Evolutionary conservation across 2,329 filamentous ascomycete genomes (phyloP).

Genomic region (Zasmidium angulare): DNA sequence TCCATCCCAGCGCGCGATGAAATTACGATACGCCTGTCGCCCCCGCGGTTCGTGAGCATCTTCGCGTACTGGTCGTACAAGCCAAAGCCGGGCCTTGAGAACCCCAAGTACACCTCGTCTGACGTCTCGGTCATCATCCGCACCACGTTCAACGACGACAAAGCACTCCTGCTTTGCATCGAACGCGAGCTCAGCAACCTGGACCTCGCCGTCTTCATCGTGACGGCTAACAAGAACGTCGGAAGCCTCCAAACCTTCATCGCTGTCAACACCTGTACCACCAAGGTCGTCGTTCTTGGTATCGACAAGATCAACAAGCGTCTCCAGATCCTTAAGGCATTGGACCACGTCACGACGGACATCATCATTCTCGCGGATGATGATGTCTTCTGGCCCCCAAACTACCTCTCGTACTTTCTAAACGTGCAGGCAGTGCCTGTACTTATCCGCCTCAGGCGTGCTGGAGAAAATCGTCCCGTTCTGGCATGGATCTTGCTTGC

Average conservation of each 20-base stretch:
- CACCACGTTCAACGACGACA: conserved; percentile 34
- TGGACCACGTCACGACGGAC: conserved; percentile 28
- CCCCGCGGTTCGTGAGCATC: conserved; percentile 24
- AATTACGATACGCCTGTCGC: not conserved
- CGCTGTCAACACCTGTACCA: conserved; percentile 6
- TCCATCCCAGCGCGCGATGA: not conserved
- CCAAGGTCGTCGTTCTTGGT: conserved; percentile 30
- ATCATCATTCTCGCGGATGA: conserved; percentile 38
- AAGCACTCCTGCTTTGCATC: conserved; percentile 32
- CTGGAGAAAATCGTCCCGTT: not conserved
- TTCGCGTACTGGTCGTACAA: conserved; percentile 30
- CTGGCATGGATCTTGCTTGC: not conserved
- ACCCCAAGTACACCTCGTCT: conserved; percentile 26
- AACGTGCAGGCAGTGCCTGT: no score
- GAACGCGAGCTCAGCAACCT: conserved; percentile 23
- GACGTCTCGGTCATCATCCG: conserved; percentile 37
- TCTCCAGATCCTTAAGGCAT: conserved; percentile 33
- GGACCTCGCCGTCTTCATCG: conserved; percentile 30
- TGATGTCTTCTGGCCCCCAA: conserved; percentile 36
- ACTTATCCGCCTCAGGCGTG: no score
- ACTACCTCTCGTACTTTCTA: conserved; percentile 34
- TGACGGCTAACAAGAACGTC: conserved; percentile 29
- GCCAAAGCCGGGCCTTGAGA: conserved; percentile 24
- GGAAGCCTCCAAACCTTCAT: conserved; percentile 16
- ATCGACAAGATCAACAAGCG: conserved; percentile 37